Evolutionary conservation across 805 yeast genomes (phyloP), one percentile per base, ranked within the genome.

Genomic region (Sungouiozyma ichnusensis): DNA sequence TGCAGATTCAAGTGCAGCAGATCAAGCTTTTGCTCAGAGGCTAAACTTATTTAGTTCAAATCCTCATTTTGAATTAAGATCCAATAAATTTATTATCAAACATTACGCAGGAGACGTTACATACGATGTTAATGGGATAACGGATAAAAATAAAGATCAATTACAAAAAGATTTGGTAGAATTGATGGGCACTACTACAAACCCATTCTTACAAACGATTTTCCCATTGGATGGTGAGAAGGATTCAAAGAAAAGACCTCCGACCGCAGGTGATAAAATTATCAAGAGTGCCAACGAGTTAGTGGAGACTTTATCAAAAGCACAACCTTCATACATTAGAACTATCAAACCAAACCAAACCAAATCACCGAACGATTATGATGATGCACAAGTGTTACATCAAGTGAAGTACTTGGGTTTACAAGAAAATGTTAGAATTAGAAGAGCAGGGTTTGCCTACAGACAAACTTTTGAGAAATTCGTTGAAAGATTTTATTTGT

Each of bases 21-120:
- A 92, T 63, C 95, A 87, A 65, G 85, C 94, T 1, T 92, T 92
- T 64, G 83, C 92, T 15, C 95, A 86, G 69, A 76, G 97, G 64
- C 71, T 92, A 55, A 84, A 86, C 51, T 72, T 85, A 77, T 84
- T 92, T 44, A 69, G 87, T 5, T 64, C 74, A 17, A 88, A 87
- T 62, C 81, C 85, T 18, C 94, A 92, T 62, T 87, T 92, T 58
- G 96, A 88, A 54, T 74, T 84, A 53, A 79, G 98, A 57, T 79
- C 84, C 48, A 75, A 80, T 29, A 90, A 92, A 62, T 92, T 92
- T 52, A 68, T 92, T 42, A 77, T 92, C 57, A 88, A 85, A 66
- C 99, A 92, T 65, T 92, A 92, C 67, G 99, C 99, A 17, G 98
- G 98, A 58, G 98, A 92, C 66, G 99, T 92, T 38, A 83, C 87